These are phyloP conservation scores for Edaphochlamys debaryana DNA, from an alignment of 139 green algal genomes.

Conservation along the genomic window DNA sequence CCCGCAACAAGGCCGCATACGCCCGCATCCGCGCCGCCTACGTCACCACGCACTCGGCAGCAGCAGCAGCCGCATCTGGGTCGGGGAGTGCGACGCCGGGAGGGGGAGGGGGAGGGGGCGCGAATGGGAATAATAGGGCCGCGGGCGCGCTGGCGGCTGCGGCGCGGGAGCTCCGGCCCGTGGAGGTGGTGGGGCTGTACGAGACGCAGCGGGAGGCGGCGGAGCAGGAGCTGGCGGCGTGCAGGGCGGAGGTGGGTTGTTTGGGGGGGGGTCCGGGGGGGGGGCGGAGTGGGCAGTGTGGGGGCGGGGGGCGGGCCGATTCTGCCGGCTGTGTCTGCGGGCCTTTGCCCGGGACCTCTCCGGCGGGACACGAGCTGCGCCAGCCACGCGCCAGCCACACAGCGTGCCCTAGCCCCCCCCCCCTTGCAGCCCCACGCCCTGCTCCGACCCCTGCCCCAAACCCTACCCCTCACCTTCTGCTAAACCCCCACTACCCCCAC, in stretches of 20 bases:
- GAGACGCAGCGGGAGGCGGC: conserved; percentile 66
- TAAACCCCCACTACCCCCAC: too few species aligned
- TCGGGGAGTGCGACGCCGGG: not conserved
- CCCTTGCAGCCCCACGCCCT: too few species aligned
- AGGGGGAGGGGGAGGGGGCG: not conserved
- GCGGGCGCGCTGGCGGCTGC: conserved; percentile 69
- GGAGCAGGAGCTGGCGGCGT: conserved; percentile 63
- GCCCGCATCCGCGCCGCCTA: conserved; percentile 11
- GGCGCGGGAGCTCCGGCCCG: conserved; percentile 73
- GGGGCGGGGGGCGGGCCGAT: too few species aligned
- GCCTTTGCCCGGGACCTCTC: too few species aligned
- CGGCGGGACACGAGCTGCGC: too few species aligned
- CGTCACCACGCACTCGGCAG: not conserved
- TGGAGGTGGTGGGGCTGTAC: conserved; percentile 82
- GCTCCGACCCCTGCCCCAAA: too few species aligned
- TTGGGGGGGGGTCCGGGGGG: not conserved
- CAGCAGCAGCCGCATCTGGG: conserved; percentile 4
- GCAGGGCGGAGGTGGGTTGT: conserved; percentile 70
- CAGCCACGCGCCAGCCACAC: too few species aligned
- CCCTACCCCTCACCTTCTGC: too few species aligned
- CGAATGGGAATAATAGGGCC: not conserved
- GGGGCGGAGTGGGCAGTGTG: not conserved
- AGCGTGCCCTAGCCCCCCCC: too few species aligned
- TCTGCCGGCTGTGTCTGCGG: too few species aligned
- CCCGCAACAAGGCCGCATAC: conserved; percentile 69